Evolutionary conservation across 306 rosid species (phyloP), one percentile per base, ranked within the genome.

Genomic region (Glycine latifolia): DNA sequence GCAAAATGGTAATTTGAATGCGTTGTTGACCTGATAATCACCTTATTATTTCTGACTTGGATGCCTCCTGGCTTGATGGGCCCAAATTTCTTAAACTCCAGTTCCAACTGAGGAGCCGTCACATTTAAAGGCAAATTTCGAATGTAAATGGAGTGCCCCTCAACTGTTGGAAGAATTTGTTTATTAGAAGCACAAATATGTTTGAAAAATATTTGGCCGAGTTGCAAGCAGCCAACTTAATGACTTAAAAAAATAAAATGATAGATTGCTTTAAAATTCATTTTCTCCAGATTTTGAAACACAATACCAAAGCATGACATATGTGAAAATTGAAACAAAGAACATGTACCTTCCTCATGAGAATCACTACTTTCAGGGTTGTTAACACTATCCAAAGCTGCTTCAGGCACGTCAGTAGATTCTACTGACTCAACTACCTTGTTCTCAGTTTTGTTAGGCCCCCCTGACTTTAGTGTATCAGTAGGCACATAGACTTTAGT

Each of bases 11-110:
- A 77, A 77, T 17, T 44, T 41, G 63, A 85, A 61, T 43, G 72
- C 60, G 72, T 12, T 41, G 55, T 68, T 33, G 70, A 72, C 16
- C 69, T 33, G 44, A 72, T 50, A 84, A 79, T 58, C 79, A 92
- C 95, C 89, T 82, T 90, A 62, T 89, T 90, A 73, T 83, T 88
- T 87, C 95, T 87, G 82, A 92, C 93, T 88, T 92, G 94, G 88
- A 90, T 78, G 75, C 97, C 93, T 71, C 76, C 93, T 1, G 67
- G 93, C 80, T 89, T 92, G 87, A 90, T 92, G 10, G 93, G 87
- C 71, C 97, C 97, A 88, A 88, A 90, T 79, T 87, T 92, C 81
- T 85, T 82, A 79, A 91, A 92, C 71, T 87, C 97, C 44, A 9
- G 73, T 72, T 90, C 92, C 87, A 91, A 83, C 76, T 91, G 87